Percentiles rank a stretch among this genome's conserved stretches.
Evolutionary conservation across 2,329 filamentous ascomycete species (phyloP).

Genomic region (Cercospora sp.): DNA sequence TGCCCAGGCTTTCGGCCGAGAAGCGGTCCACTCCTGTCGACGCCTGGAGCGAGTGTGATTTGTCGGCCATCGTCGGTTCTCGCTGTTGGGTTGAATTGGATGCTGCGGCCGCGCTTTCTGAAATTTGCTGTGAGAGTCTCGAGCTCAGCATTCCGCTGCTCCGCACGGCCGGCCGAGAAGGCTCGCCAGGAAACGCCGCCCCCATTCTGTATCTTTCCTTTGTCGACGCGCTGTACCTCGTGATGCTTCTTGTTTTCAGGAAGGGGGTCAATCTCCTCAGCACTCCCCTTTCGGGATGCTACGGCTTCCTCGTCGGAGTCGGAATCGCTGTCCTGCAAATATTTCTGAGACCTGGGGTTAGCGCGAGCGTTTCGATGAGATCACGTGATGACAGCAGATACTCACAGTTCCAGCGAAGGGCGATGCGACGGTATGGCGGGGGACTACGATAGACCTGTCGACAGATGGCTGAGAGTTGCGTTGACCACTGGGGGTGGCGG

Average conservation of each 20-base stretch:
- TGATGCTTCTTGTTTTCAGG: slow-evolving; percentile 23
- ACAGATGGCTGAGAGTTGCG: slow-evolving; percentile 23
- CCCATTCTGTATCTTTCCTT: slow-evolving; percentile 35
- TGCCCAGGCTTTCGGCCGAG: slow-evolving; percentile 23
- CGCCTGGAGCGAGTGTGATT: slow-evolving; percentile 33
- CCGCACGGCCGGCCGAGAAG: slow-evolving; percentile 38
- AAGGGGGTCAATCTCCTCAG: slow-evolving; percentile 21
- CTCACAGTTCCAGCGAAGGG: slow-evolving; percentile 39
- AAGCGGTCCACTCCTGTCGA: slow-evolving; percentile 22
- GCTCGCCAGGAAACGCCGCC: slow-evolving; percentile 40
- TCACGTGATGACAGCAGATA: slow-evolving; percentile 23
- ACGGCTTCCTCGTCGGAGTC: slow-evolving; percentile 36
- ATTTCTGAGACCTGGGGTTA: slow-evolving; percentile 34
- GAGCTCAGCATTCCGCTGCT: slow-evolving; percentile 38
- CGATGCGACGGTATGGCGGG: slow-evolving; percentile 39
- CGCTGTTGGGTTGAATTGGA: slow-evolving; percentile 38
- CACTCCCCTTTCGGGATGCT: slow-evolving; percentile 34
- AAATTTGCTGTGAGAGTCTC: slow-evolving; percentile 38
- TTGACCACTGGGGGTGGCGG: slow-evolving; percentile 31
- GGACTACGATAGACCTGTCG: slow-evolving; percentile 21
- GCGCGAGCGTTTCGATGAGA: slow-evolving; percentile 9
- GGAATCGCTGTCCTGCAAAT: slow-evolving; percentile 39
- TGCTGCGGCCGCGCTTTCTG: slow-evolving; percentile 37
- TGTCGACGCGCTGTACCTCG: slow-evolving; percentile 38
- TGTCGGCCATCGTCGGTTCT: slow-evolving; percentile 39